A percentile compares a stretch with the other conserved stretches of the same genome.
Evolutionary conservation across 2,329 filamentous ascomycete genomes (phyloP).

Genomic region (Cladophialophora immunda): DNA sequence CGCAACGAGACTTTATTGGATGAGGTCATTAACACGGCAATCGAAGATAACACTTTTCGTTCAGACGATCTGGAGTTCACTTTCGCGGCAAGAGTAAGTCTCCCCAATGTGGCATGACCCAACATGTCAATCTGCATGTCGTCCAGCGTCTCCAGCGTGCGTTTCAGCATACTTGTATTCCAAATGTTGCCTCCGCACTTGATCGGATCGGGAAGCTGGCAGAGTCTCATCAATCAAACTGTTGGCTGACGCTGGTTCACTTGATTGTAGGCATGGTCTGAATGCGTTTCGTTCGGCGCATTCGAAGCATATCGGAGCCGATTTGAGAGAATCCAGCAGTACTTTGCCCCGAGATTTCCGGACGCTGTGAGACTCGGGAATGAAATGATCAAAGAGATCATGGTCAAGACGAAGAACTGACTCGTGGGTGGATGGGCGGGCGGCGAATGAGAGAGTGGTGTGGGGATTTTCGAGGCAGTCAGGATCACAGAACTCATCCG

Average conservation of each 20-base stretch:
- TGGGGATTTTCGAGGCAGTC: not conserved
- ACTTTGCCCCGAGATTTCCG: conserved; percentile 88
- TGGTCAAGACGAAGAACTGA: conserved; percentile 72
- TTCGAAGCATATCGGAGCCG: conserved; percentile 93
- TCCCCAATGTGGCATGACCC: not conserved
- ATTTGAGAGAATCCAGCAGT: conserved; percentile 87
- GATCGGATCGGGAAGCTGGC: conserved; percentile 6
- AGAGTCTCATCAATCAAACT: not conserved
- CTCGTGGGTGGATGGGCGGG: not conserved
- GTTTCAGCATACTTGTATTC: not conserved
- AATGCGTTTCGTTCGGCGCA: conserved; percentile 88
- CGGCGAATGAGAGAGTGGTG: conserved; percentile 6
- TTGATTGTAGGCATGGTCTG: conserved; percentile 77
- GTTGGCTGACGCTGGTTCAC: conserved; percentile 18
- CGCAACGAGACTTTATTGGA: conserved; percentile 81
- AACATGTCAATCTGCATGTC: not conserved
- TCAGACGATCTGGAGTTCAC: conserved; percentile 97
- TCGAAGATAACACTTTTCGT: conserved; percentile 91
- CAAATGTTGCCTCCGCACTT: conserved; percentile 9
- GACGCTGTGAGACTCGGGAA: conserved; percentile 90
- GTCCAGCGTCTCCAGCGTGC: conserved; percentile 20
- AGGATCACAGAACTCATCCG: not conserved
- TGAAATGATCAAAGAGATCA: conserved; percentile 95
- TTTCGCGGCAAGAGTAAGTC: conserved; percentile 79
- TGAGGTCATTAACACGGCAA: conserved; percentile 83